phyloP scores from a whole-genome alignment of 805 yeast genomes.

The Debaryomyces prosopidis region DNA sequence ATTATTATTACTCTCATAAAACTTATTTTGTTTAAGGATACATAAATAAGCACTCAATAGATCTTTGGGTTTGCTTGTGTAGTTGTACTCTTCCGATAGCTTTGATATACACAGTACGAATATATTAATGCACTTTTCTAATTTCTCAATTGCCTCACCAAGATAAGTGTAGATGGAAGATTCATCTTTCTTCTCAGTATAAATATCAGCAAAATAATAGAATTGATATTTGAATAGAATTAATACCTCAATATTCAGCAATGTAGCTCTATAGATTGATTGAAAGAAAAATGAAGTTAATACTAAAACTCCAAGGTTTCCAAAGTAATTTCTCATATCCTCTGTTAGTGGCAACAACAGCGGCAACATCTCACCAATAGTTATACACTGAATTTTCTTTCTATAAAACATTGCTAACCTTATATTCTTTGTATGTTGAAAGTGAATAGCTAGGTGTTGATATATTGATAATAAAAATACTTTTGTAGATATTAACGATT shows the following conservation, averaged over 20 bases:
- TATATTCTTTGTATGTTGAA: slow-evolving; percentile 23
- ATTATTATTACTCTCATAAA: neutral
- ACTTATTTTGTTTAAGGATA: neutral
- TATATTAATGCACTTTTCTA: neutral
- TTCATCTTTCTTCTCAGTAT: neutral
- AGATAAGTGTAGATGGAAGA: neutral
- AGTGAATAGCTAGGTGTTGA: slow-evolving; percentile 36
- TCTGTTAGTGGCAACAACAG: slow-evolving; percentile 22
- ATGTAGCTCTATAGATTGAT: slow-evolving; percentile 34
- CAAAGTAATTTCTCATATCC: slow-evolving; percentile 8
- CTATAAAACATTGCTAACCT: slow-evolving; percentile 27
- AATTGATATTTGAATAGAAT: neutral
- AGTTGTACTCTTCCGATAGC: neutral
- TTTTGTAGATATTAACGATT: slow-evolving; percentile 21
- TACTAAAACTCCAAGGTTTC: slow-evolving; percentile 29
- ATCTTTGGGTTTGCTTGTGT: neutral
- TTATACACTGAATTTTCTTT: slow-evolving; percentile 19
- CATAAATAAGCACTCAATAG: neutral
- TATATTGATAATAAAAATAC: slow-evolving; percentile 33
- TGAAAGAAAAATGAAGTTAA: slow-evolving; percentile 27
- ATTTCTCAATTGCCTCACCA: neutral
- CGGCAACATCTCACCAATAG: slow-evolving; percentile 24
- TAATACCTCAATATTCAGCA: neutral
- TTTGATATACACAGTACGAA: neutral
- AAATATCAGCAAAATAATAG: neutral